phyloP scores from a whole-genome alignment of 2,329 filamentous ascomycete genomes.

The Pseudofabraea citricarpa region DNA sequence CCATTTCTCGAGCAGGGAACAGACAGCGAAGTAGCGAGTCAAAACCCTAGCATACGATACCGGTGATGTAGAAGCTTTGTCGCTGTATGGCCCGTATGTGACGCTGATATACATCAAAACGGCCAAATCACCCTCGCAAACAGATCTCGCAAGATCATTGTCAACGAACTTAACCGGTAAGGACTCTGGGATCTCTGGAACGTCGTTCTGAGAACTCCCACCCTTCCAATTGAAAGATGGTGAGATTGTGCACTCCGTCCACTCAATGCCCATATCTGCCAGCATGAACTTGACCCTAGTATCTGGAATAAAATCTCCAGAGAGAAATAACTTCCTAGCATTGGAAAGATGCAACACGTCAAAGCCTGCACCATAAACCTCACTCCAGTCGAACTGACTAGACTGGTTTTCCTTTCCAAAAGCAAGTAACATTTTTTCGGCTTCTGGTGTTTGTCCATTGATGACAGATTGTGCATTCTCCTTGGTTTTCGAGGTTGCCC shows the following conservation, averaged over 20 bases:
- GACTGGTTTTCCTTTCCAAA: slow-evolving; percentile 84
- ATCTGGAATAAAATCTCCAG: slow-evolving; percentile 42
- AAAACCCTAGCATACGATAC: slow-evolving; percentile 15
- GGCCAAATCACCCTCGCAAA: slow-evolving; percentile 43
- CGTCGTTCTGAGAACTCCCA: slow-evolving; percentile 12
- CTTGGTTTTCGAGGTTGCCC: slow-evolving; percentile 65
- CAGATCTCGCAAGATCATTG: slow-evolving; percentile 43
- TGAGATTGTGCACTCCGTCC: slow-evolving; percentile 21
- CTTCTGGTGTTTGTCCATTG: slow-evolving; percentile 63
- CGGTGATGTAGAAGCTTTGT: slow-evolving; percentile 15
- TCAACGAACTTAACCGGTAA: slow-evolving; percentile 47
- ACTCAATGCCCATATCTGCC: slow-evolving; percentile 40
- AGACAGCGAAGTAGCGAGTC: slow-evolving; percentile 19
- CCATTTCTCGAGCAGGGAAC: slow-evolving; percentile 18
- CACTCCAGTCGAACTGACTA: slow-evolving; percentile 68
- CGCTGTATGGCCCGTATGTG: slow-evolving; percentile 35
- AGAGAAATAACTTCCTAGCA: slow-evolving; percentile 38
- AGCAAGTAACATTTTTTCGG: slow-evolving; percentile 65
- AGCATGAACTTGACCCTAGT: slow-evolving; percentile 46
- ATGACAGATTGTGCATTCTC: slow-evolving; percentile 57
- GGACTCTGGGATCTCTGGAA: slow-evolving; percentile 13
- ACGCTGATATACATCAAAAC: slow-evolving; percentile 59
- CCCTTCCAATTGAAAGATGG: slow-evolving; percentile 25
- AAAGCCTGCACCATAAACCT: slow-evolving; percentile 73
- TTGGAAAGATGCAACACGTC: slow-evolving; percentile 68